These are phyloP conservation scores for Aspergillus piperis DNA, from an alignment of 2,329 filamentous ascomycete species.

Conservation along the genomic window DNA sequence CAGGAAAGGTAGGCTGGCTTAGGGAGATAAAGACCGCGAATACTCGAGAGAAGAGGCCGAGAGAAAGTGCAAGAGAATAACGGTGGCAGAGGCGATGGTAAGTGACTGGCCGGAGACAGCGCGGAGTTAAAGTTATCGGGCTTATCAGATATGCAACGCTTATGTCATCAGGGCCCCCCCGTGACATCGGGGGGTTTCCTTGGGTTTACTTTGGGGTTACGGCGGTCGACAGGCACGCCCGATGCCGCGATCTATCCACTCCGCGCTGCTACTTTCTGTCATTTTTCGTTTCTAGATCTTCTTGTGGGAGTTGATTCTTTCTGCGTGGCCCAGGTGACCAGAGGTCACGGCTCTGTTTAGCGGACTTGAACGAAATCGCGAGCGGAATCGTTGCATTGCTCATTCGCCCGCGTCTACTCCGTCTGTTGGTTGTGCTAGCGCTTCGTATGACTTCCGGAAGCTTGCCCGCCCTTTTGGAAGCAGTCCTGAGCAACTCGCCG, in stretches of 20 bases:
- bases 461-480: slow-evolving; percentile 30
- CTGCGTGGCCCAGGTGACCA: neutral
- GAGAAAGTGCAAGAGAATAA: no score
- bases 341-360: neutral
- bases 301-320: neutral
- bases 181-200: neutral
- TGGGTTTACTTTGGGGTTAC: neutral
- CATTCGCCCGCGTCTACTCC: neutral
- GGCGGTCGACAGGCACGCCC: slow-evolving; percentile 1
- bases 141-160: neutral
- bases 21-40: neutral
- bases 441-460: slow-evolving; percentile 28
- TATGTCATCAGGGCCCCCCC: slow-evolving; percentile 2
- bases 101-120: slow-evolving; percentile 1
- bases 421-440: neutral
- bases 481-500: slow-evolving; percentile 36
- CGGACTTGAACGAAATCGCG: neutral
- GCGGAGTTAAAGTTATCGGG: slow-evolving; percentile 8
- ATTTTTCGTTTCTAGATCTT: neutral
- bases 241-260: neutral
- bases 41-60: neutral
- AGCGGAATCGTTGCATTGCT: neutral
- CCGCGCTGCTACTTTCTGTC: slow-evolving; percentile 1
- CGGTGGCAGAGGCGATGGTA: neutral
- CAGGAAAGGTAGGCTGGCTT: neutral